Evolutionary conservation across 2,329 filamentous ascomycete species (phyloP).

Genomic region (Colletotrichum musicola): DNA sequence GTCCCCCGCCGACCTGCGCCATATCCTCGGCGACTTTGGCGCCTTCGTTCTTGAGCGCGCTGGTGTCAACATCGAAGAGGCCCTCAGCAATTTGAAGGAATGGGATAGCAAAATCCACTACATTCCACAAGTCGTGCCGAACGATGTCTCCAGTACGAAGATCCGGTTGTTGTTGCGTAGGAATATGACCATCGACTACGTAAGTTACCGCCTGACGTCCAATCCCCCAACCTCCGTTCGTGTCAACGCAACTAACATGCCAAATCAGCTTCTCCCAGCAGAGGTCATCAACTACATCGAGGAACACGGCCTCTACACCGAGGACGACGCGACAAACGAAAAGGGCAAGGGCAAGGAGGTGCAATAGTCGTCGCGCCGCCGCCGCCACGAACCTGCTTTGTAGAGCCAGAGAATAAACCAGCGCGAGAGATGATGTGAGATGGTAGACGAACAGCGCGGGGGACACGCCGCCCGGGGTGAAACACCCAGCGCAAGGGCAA

Average conservation of each 20-base stretch:
- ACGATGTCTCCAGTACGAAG: constrained; percentile 70
- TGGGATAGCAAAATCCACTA: constrained; percentile 91
- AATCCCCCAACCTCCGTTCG: background rate
- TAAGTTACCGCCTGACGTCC: background rate
- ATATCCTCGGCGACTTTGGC: constrained; percentile 87
- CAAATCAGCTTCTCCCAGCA: constrained; percentile 80
- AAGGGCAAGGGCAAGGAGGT: constrained; percentile 35
- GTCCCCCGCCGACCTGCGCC: constrained; percentile 86
- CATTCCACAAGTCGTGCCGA: constrained; percentile 88
- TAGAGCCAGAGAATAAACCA: constrained; percentile 10
- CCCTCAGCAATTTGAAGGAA: constrained; percentile 81
- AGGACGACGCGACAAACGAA: constrained; percentile 46
- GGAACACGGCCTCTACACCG: constrained; percentile 73
- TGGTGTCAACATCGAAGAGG: constrained; percentile 90
- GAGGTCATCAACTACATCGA: constrained; percentile 82
- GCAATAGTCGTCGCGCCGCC: constrained; percentile 10
- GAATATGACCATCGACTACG: constrained; percentile 41
- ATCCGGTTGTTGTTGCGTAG: constrained; percentile 40
- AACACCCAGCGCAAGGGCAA: background rate
- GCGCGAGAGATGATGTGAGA: background rate
- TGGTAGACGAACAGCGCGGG: background rate
- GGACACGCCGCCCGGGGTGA: background rate
- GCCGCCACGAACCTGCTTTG: background rate
- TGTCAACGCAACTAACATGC: constrained; percentile 73
- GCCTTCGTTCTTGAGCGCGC: constrained; percentile 89